Percentiles rank a stretch among this genome's conserved stretches.
Conservation (phyloP, 441 rosid species). For the Populus hybrid region DNA sequence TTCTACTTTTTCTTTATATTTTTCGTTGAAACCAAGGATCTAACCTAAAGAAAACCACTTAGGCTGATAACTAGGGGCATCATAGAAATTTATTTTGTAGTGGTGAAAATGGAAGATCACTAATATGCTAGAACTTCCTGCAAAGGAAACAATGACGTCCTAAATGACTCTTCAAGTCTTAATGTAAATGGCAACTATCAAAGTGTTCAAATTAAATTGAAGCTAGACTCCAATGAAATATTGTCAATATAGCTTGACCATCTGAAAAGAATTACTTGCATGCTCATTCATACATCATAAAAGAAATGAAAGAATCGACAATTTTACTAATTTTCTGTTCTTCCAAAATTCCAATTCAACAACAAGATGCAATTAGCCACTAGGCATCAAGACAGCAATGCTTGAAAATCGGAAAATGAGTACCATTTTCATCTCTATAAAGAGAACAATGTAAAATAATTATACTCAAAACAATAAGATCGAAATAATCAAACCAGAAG, state of each 20-base stretch:
- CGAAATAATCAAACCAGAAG: background rate
- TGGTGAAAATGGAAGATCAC: background rate
- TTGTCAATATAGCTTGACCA: background rate
- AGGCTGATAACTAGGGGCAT: background rate
- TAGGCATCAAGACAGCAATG: background rate
- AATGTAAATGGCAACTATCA: background rate
- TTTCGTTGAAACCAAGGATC: background rate
- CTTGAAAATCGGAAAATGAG: background rate
- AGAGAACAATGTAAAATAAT: background rate
- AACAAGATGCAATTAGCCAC: background rate
- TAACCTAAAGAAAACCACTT: background rate
- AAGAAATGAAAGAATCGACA: background rate
- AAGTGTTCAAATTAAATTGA: background rate
- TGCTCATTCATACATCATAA: background rate
- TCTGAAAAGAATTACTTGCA: background rate
- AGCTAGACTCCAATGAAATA: slow-evolving; percentile 1
- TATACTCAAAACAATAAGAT: background rate
- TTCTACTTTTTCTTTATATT: background rate
- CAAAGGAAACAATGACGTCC: background rate
- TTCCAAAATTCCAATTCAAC: background rate
- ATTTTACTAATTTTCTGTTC: background rate
- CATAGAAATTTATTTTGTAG: background rate
- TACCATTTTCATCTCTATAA: background rate
- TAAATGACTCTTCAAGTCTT: background rate
- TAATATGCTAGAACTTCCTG: background rate